Percentiles rank a stretch among this genome's conserved stretches.
These are phyloP conservation scores for Psilocybe tampanensis DNA, from an alignment of 768 basidiomycete species.

Conservation along the genomic window DNA sequence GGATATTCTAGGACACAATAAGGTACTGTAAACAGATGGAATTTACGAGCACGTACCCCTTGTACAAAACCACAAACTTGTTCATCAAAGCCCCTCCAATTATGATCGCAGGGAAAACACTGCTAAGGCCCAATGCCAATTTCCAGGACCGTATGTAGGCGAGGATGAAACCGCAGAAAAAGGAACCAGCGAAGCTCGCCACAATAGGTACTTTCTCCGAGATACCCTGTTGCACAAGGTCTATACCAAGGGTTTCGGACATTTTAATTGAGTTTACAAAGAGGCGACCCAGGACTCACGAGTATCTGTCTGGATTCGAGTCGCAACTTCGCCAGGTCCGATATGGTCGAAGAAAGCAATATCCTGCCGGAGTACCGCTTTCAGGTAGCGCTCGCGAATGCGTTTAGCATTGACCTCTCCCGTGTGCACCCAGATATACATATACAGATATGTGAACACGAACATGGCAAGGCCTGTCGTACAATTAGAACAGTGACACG, in stretches of 20 bases:
- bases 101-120: slow-evolving; percentile 82
- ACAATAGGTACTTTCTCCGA: slow-evolving; percentile 84
- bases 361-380: slow-evolving; percentile 81
- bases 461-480: slow-evolving; percentile 72
- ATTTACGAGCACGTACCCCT: slow-evolving; percentile 57
- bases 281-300: slow-evolving; percentile 45
- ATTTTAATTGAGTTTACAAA: not conserved
- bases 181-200: slow-evolving; percentile 66
- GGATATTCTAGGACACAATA: slow-evolving; percentile 45
- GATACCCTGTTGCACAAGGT: slow-evolving; percentile 89
- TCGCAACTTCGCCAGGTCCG: slow-evolving; percentile 92
- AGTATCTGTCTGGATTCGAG: slow-evolving; percentile 87
- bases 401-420: slow-evolving; percentile 84
- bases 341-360: slow-evolving; percentile 92
- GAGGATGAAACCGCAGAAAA: slow-evolving; percentile 78
- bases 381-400: slow-evolving; percentile 81
- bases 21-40: not conserved
- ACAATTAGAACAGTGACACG: not conserved
- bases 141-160: slow-evolving; percentile 75
- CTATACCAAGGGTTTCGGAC: slow-evolving; percentile 37
- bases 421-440: slow-evolving; percentile 72
- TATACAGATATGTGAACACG: slow-evolving; percentile 71
- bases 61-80: slow-evolving; percentile 60
- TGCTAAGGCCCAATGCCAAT: slow-evolving; percentile 78
- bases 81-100: slow-evolving; percentile 78